Base-by-base conservation (phyloP, 106 monocot genomes). In the Phalaenopsis equestris region DNA sequence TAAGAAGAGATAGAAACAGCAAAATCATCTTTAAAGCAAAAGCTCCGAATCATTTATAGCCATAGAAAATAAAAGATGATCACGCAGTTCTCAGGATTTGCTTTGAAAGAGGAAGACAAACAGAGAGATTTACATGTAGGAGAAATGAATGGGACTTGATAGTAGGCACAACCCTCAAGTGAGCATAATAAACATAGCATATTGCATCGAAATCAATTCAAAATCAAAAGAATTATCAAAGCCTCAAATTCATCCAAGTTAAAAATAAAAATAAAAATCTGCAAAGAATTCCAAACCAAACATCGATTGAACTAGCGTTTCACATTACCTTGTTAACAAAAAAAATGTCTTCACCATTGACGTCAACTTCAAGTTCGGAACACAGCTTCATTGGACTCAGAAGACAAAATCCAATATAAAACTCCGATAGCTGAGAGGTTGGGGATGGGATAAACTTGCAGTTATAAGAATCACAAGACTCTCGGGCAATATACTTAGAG, bases 241-340 rank as follows among this genome's bases (percentile, higher is more conserved):
- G 24, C 64, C 24, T 24, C 64, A 24, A 52, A 12, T 30, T 65
- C 6, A 36, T 70, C 14, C 4, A 39, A 14, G 3, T 10, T 38
- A 39, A 70, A 6, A 38, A 70, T 14, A 41, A 45, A 2, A 37
- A 65, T 65, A 23, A 65, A 8, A 24, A 65, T 1, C 23, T 23
- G 23, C 57, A 23, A 45, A 43, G 42, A 42, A 73, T 10, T 73
- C 17, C 73, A 75, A 75, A 45, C n/a, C 43, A 45, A 52, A 15
- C 41, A 73, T 73, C 14, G 10, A 41, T 12, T 21, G 43, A 45
- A 45, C 55, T 55, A 75, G 21, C 42, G 42, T 48, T 5, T 21
- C 12, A 19, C 11, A 43, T 83, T 83, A 83, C 83, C 78, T 79
- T 83, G 57, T 74, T 30, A 83, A 83, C 73, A 79, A 56, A 79